phyloP scores from a whole-genome alignment of 495 filamentous ascomycete genomes.

The Penicillium paradoxum region DNA sequence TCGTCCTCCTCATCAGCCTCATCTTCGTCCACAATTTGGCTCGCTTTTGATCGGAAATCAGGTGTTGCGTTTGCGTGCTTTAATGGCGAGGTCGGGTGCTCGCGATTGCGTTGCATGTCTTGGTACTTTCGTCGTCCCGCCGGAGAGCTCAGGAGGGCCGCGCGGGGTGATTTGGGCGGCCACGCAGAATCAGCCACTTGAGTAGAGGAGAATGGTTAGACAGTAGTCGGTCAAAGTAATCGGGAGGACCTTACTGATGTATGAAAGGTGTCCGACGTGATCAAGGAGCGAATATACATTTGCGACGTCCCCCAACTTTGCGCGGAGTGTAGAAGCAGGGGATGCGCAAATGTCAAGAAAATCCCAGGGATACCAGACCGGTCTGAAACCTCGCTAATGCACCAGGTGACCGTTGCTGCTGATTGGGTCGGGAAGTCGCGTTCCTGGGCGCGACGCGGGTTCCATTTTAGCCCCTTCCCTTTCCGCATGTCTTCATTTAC shows the following conservation, averaged over 20 bases:
- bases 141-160: conserved; percentile 77
- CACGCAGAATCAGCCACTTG: conserved; percentile 57
- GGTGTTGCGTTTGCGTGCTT: conserved; percentile 45
- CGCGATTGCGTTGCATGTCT: conserved; percentile 56
- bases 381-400: conserved; percentile 12
- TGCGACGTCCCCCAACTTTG: conserved; percentile 9
- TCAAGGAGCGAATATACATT: conserved; percentile 11
- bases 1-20: conserved; percentile 72
- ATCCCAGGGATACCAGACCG: background rate
- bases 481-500: conserved; percentile 8
- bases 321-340: conserved; percentile 7
- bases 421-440: conserved; percentile 21
- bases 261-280: background rate
- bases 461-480: conserved; percentile 6
- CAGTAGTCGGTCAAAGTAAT: background rate
- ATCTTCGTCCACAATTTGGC: conserved; percentile 30
- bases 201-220: background rate
- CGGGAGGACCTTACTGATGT: background rate
- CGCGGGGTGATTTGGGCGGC: conserved; percentile 84
- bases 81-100: conserved; percentile 61
- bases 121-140: conserved; percentile 67
- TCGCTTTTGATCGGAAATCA: conserved; percentile 32
- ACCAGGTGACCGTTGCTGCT: conserved; percentile 22
- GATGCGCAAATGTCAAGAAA: background rate
- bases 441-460: conserved; percentile 29